phyloP scores from a whole-genome alignment of 2,329 filamentous ascomycete genomes.

The Neopestalotiopsis rosae region DNA sequence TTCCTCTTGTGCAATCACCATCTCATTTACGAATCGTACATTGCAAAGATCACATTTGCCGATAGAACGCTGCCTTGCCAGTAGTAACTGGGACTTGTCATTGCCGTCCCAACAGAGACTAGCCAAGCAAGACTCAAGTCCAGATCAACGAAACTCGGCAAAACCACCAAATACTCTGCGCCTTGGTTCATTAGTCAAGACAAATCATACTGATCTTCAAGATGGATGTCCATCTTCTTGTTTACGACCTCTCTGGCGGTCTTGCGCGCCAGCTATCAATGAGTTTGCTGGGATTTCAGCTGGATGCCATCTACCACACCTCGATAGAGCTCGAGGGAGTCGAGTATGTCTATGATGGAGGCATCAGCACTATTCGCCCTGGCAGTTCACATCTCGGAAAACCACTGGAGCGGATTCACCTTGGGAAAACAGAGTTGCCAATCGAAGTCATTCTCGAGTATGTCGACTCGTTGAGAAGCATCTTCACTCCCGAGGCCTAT shows the following conservation, averaged over 20 bases:
- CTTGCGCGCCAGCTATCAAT: constrained; percentile 61
- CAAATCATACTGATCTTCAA: neutral
- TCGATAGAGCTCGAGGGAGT: constrained; percentile 83
- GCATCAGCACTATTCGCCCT: constrained; percentile 80
- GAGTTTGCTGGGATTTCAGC: constrained; percentile 60
- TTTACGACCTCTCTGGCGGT: constrained; percentile 78
- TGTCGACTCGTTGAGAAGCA: constrained; percentile 78
- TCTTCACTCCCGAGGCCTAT: constrained; percentile 84
- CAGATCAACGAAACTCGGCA: neutral
- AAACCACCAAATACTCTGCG: neutral
- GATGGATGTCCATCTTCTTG: constrained; percentile 79
- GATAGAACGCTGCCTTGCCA: neutral
- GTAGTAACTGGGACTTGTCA: neutral
- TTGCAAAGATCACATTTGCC: neutral
- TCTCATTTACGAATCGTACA: neutral
- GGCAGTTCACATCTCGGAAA: constrained; percentile 86
- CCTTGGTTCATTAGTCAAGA: neutral
- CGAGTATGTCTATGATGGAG: constrained; percentile 91
- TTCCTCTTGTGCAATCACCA: neutral
- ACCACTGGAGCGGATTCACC: constrained; percentile 75
- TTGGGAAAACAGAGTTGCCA: constrained; percentile 81
- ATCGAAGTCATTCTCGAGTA: constrained; percentile 86
- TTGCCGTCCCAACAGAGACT: neutral
- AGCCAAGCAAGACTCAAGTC: neutral
- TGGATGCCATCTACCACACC: constrained; percentile 96